Base-by-base conservation (phyloP, 2,329 filamentous ascomycete genomes). In the Nemania sp. region DNA sequence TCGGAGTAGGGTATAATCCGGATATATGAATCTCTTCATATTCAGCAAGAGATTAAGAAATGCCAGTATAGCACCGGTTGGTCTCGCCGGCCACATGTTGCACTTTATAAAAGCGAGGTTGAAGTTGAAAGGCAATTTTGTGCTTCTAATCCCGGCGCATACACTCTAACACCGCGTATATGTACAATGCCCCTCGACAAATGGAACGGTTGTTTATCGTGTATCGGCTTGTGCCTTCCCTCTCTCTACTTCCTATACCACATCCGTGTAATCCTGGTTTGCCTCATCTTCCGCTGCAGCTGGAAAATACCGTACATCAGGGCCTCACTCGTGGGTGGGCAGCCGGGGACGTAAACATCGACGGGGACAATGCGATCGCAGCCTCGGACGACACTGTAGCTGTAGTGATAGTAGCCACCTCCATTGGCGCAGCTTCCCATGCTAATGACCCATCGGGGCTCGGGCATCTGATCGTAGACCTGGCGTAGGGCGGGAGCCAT, bases 401-500 rank as follows among this genome's bases (percentile, higher is more conserved):
- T 92, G 83, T 95, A 94, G 82, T 95, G 92, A 80, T 95, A 94
- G 83, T 95, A 95, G 62, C 92, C 92, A 69, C 92, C 92, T 59
- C 92, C 92, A 80, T 94, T 94, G 68, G 92, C 92, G 80, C 92
- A 95, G 76, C 89, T 92, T 13, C 92, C 92, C 92, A 95, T 95
- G 74, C 89, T 92, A 76, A 89, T 80, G 74, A 95, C 93, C 93
- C 93, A 97, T 77, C 92, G 87, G 20, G 93, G 93, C 35, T 97
- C 93, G 32, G 93, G 93, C 93, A 97, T 97, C 85, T 97, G 94
- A 81, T 97, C 94, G 83, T 97, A 97, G 70, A 97, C 91, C 82
- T 96, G 93, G 80, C 94, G 87, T 77, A 97, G 84, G 38, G 94
- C 94, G 1, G 94, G 93, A 0, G 93, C 93, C 94, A 97, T 97